A percentile compares a stretch with the other conserved stretches of the same genome.
These are phyloP conservation scores for Triticum urartu DNA, from an alignment of 176 grass and related monocot genomes.

Conservation along the genomic window DNA sequence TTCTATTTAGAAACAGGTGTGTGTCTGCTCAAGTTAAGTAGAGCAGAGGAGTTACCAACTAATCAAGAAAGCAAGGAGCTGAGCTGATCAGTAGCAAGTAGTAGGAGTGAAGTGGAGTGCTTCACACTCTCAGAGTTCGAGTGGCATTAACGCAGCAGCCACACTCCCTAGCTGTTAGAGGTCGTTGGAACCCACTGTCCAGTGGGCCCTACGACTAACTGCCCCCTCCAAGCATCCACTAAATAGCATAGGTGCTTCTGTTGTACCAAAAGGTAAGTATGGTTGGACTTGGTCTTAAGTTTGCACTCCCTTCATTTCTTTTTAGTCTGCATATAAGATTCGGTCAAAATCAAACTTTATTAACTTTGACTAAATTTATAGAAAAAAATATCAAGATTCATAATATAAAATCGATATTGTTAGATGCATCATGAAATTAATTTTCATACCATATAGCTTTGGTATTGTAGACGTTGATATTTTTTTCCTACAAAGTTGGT, in stretches of 20 bases:
- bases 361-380: too few species aligned
- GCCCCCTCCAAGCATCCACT: conserved; percentile 7
- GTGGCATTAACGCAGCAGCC: conserved; percentile 41
- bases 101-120: conserved; percentile 46
- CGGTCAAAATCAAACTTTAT: too few species aligned
- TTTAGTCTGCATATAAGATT: too few species aligned
- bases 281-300: not conserved
- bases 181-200: conserved; percentile 36
- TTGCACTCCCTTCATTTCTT: too few species aligned
- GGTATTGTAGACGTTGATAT: too few species aligned
- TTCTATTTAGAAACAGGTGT: conserved; percentile 11
- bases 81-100: not conserved
- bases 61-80: not conserved
- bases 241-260: too few species aligned
- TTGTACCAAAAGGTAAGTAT: not conserved
- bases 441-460: too few species aligned
- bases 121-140: conserved; percentile 53
- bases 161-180: conserved; percentile 17
- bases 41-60: not conserved
- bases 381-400: too few species aligned
- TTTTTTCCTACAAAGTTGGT: too few species aligned
- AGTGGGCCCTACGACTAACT: conserved; percentile 18
- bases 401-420: too few species aligned
- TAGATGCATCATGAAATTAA: too few species aligned
- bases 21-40: not conserved